Evolutionary conservation across 1,284 basidiomycete species (phyloP), one percentile per base, ranked within the genome.

Genomic region (Puccinia triticina): DNA sequence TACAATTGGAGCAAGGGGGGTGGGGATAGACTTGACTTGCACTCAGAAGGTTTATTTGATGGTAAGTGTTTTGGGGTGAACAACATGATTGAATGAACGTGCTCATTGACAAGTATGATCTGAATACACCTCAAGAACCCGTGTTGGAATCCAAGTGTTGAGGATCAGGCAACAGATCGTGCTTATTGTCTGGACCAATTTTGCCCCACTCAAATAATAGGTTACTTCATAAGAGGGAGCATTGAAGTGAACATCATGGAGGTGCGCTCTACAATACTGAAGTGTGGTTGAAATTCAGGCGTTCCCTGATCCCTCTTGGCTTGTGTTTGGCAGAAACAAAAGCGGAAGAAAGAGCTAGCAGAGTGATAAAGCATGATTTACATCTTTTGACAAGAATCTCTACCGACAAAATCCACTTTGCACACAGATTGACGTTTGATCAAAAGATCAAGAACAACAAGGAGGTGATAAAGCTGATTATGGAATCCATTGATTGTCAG

Each of bases 191-290:
- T 69, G 18, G 66, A 40, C 0, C 66, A 69, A 21, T 0, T 1
- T 40, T 69, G 66, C 26, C 43, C 66, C 5, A 69, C 66, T 0
- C 37, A 46, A 1, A 46, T 69, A 10, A 69, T 29, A 29, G 3
- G 37, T n/a, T 69, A 69, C 40, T 69, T 46, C 18, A 46, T 69
- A 46, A 21, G 46, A 29, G 66, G 40, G 1, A 69, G 66, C 18
- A 69, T 69, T 46, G 66, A 69, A 46, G 66, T 46, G 0, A 69
- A 69, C 40, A n/a, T 69, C 23, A 69, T 69, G 37, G 66, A 69
- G 66, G 66, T 69, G 8, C 5, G 40, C 12, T 2, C 32, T 69
- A 10, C 10, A 11, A 23, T n/a, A n/a, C n/a, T n/a, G n/a, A n/a
- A n/a, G n/a, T n/a, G n/a, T n/a, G 2, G 26, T 26, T 16, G 18